A percentile compares a stretch with the other conserved stretches of the same genome.
Evolutionary conservation across 73 alveolate genomes (phyloP).

Genomic region (Blepharisma stoltei): DNA sequence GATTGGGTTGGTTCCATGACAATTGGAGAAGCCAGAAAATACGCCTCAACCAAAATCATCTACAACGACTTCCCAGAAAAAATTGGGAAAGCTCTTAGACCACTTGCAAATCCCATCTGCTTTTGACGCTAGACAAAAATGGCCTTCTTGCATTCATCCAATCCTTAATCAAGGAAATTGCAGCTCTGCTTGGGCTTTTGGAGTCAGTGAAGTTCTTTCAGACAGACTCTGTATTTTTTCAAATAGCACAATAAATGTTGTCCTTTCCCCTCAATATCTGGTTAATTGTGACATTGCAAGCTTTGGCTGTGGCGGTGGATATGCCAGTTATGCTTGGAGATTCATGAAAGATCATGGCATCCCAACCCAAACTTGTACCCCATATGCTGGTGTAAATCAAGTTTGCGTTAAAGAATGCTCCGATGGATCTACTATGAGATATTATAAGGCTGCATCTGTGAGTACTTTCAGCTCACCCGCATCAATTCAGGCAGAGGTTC

Average conservation of each 20-base stretch:
- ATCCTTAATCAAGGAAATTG: constrained; percentile 58
- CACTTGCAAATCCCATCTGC: constrained; percentile 2
- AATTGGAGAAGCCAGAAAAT: no score
- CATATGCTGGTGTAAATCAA: constrained; percentile 5
- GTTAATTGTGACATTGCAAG: constrained; percentile 70
- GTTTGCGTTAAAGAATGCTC: not conserved
- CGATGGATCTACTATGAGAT: not conserved
- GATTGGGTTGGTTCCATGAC: no score
- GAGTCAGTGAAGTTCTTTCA: constrained; percentile 88
- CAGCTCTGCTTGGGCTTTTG: constrained; percentile 99
- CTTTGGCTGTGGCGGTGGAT: constrained; percentile 79
- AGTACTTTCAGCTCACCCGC: not conserved
- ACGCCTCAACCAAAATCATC: not conserved
- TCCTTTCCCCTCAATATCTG: constrained; percentile 72
- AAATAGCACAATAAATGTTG: constrained; percentile 44
- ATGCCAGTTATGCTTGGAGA: not conserved
- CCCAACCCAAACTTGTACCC: not conserved
- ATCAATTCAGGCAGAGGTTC: constrained; percentile 12
- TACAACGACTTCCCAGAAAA: not conserved
- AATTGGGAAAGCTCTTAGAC: constrained; percentile 1
- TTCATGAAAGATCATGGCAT: not conserved
- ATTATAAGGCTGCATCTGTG: not conserved
- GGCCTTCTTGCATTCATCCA: constrained; percentile 48
- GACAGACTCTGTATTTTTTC: constrained; percentile 89
- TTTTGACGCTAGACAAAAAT: constrained; percentile 52